These are phyloP conservation scores for Laburnicola sp. DNA, from an alignment of 2,329 filamentous ascomycete species.

Conservation along the genomic window DNA sequence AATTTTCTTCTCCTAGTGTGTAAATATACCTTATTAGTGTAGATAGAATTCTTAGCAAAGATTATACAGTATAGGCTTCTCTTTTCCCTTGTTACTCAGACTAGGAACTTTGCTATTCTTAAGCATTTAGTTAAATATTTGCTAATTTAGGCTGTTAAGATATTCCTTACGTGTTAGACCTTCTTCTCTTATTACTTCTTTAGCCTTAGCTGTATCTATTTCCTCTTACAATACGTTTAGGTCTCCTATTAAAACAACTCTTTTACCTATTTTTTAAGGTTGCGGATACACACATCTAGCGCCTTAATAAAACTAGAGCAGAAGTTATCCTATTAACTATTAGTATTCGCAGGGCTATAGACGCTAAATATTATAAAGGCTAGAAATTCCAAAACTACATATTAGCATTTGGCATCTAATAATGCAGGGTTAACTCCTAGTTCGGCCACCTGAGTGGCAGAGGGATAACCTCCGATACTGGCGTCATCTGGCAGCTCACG, in stretches of 20 bases:
- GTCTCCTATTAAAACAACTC: constrained; percentile 83
- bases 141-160: constrained; percentile 69
- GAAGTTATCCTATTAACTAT: constrained; percentile 81
- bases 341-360: constrained; percentile 87
- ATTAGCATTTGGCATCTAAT: constrained; percentile 89
- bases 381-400: constrained; percentile 87
- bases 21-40: constrained; percentile 85
- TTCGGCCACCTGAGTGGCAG: constrained; percentile 64
- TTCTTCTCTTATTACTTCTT: constrained; percentile 72
- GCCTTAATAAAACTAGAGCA: constrained; percentile 77
- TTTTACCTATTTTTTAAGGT: constrained; percentile 77
- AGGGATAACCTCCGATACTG: constrained; percentile 88
- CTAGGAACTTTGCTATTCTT: constrained; percentile 70
- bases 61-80: constrained; percentile 77
- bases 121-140: constrained; percentile 84
- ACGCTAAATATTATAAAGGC: constrained; percentile 91
- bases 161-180: constrained; percentile 71
- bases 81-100: constrained; percentile 67
- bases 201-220: constrained; percentile 74
- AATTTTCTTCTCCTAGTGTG: constrained; percentile 92
- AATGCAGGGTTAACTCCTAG: constrained; percentile 65
- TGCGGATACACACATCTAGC: constrained; percentile 81
- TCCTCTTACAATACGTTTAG: constrained; percentile 74
- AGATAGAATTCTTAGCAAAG: constrained; percentile 83
- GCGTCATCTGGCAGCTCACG: constrained; percentile 72